These are phyloP conservation scores for Phalaenopsis aphrodite DNA, from an alignment of 106 monocot species.

Conservation along the genomic window DNA sequence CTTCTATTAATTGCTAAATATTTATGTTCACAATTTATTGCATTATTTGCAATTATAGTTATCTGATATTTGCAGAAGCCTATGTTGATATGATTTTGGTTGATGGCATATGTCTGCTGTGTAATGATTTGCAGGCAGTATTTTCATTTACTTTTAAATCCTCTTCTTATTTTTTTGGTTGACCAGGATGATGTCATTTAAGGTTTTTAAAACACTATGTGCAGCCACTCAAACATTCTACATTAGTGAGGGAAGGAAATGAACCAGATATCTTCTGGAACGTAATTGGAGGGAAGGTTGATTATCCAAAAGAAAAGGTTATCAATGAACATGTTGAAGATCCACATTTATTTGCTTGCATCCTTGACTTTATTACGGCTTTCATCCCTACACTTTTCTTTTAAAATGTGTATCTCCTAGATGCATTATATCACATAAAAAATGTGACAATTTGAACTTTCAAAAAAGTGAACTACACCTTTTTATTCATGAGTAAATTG, in stretches of 20 bases:
- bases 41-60: neutral
- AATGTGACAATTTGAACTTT: no score
- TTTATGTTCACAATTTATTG: neutral
- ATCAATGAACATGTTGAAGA: slow-evolving; percentile 3
- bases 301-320: slow-evolving; percentile 31
- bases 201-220: neutral
- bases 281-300: slow-evolving; percentile 14
- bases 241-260: slow-evolving; percentile 23
- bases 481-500: no score
- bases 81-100: slow-evolving; percentile 92
- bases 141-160: neutral
- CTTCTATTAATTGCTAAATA: slow-evolving; percentile 1
- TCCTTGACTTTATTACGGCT: no score
- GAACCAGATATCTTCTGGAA: slow-evolving; percentile 29
- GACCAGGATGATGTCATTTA: neutral
- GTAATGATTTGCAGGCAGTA: slow-evolving; percentile 85
- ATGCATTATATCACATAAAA: no score
- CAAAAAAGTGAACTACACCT: no score
- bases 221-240: slow-evolving; percentile 24
- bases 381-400: no score
- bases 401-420: no score
- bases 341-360: no score
- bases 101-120: slow-evolving; percentile 83
- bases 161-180: neutral
- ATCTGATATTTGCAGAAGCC: slow-evolving; percentile 45